Conservation (phyloP, 495 filamentous ascomycete genomes). For the Xylaria longipes region DNA sequence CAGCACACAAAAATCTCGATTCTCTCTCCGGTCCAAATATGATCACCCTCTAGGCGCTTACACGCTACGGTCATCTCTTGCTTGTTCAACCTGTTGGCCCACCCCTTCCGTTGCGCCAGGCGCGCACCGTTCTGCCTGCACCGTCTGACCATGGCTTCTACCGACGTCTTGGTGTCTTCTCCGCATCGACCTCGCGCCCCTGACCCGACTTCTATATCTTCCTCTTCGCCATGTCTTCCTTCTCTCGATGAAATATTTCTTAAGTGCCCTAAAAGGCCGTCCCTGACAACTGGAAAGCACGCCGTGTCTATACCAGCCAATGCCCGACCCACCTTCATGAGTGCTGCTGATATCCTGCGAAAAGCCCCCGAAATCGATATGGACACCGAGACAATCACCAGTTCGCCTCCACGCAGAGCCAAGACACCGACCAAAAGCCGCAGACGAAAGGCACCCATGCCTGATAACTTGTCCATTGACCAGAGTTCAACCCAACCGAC, state of each 20-base stretch:
- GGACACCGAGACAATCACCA: slow-evolving; percentile 35
- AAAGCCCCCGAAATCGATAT: slow-evolving; percentile 40
- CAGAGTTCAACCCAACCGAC: slow-evolving; percentile 12
- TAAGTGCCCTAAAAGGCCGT: slow-evolving; percentile 36
- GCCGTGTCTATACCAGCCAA: slow-evolving; percentile 42
- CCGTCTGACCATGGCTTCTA: slow-evolving; percentile 44
- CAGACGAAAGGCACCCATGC: slow-evolving; percentile 20
- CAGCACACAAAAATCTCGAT: background rate
- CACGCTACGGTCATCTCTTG: background rate
- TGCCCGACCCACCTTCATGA: slow-evolving; percentile 47
- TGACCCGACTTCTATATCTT: slow-evolving; percentile 42
- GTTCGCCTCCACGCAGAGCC: slow-evolving; percentile 33
- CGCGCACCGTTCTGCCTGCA: slow-evolving; percentile 39
- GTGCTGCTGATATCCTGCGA: slow-evolving; percentile 46
- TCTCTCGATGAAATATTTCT: slow-evolving; percentile 47
- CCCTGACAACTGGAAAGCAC: slow-evolving; percentile 42
- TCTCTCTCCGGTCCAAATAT: background rate
- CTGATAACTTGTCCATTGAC: background rate
- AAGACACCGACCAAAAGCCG: slow-evolving; percentile 29
- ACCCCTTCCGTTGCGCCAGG: slow-evolving; percentile 45
- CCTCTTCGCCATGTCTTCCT: slow-evolving; percentile 56
- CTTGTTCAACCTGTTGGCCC: slow-evolving; percentile 37
- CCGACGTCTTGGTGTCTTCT: slow-evolving; percentile 46
- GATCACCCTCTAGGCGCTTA: background rate
- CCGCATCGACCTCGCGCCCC: slow-evolving; percentile 37